Percentiles rank a stretch among this genome's conserved stretches.
phyloP scores from a whole-genome alignment of 2,329 filamentous ascomycete species.

The Zymoseptoria brevis region DNA sequence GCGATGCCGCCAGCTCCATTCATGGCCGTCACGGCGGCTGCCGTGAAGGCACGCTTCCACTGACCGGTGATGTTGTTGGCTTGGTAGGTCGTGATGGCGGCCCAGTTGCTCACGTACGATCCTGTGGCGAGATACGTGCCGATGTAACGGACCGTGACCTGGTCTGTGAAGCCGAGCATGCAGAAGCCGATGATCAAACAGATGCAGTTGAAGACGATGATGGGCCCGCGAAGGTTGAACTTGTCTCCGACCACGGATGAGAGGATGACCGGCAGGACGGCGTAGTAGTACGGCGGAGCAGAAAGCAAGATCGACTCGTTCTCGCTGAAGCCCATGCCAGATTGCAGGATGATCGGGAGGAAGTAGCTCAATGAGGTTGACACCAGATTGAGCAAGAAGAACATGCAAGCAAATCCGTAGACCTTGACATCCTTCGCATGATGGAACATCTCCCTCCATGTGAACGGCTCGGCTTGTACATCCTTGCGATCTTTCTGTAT shows the following conservation, averaged over 20 bases:
- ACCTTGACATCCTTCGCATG: constrained; percentile 55
- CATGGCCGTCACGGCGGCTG: constrained; percentile 50
- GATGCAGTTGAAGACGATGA: constrained; percentile 58
- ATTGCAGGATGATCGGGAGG: constrained; percentile 42
- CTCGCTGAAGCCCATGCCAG: constrained; percentile 39
- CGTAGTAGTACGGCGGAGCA: constrained; percentile 61
- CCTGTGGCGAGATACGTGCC: constrained; percentile 60
- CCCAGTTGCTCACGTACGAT: constrained; percentile 63
- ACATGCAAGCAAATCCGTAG: constrained; percentile 57
- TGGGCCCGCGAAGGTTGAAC: constrained; percentile 51
- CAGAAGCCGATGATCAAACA: constrained; percentile 56
- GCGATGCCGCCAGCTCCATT: constrained; percentile 59
- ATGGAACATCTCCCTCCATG: constrained; percentile 46
- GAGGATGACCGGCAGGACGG: constrained; percentile 54
- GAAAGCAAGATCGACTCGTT: constrained; percentile 50
- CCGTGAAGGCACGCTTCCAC: constrained; percentile 57
- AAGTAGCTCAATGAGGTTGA: constrained; percentile 60
- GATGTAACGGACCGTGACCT: constrained; percentile 55
- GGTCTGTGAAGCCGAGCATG: constrained; percentile 55
- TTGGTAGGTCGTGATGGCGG: constrained; percentile 55
- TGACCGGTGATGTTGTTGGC: constrained; percentile 56
- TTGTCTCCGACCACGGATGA: constrained; percentile 57
- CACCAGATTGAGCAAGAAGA: constrained; percentile 60
- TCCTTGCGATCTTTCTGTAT: constrained; percentile 57
- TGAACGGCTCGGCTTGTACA: constrained; percentile 49